phyloP scores from a whole-genome alignment of 441 rosid species.

The Gossypium davidsonii region DNA sequence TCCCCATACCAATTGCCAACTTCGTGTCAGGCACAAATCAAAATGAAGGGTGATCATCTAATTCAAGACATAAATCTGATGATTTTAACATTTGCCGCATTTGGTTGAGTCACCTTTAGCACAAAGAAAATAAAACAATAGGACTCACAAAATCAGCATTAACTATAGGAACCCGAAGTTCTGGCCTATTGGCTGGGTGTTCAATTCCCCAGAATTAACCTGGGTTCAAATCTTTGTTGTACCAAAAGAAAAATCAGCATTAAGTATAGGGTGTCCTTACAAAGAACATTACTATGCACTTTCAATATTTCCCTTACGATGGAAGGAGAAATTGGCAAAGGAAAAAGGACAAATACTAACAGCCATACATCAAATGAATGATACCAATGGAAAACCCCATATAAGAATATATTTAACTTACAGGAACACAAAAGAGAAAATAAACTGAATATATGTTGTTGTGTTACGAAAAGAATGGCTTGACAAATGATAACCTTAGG shows the following conservation, averaged over 20 bases:
- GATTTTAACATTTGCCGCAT: neutral
- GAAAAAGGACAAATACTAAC: neutral
- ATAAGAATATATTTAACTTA: neutral
- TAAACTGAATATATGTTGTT: neutral
- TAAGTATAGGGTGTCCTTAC: neutral
- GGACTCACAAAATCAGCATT: no score
- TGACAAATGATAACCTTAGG: neutral
- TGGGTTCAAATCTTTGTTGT: no score
- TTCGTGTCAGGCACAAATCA: neutral
- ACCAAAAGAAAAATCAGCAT: no score
- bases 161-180: no score
- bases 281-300: neutral
- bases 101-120: no score
- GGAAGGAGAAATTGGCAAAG: neutral
- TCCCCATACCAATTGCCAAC: neutral
- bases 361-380: neutral
- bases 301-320: neutral
- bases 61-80: neutral
- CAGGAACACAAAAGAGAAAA: neutral
- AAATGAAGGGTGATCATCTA: neutral
- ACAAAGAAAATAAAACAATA: no score
- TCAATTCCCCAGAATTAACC: no score
- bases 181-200: no score
- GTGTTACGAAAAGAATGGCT: neutral
- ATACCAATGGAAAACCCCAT: neutral